Evolutionary conservation across 805 yeast species (phyloP).

Genomic region (Candida endomychidarum): DNA sequence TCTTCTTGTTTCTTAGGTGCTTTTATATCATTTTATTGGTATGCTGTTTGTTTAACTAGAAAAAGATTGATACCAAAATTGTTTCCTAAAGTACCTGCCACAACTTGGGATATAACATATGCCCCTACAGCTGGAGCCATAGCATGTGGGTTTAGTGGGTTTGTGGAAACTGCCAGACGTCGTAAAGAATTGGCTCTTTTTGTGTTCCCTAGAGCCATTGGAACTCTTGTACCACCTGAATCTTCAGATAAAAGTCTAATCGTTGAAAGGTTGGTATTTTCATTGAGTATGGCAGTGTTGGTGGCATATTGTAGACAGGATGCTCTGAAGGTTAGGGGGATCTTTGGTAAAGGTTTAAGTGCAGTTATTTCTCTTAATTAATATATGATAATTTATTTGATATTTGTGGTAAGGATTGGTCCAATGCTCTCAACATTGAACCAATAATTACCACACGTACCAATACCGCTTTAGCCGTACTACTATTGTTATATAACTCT

Average conservation of each 20-base stretch:
- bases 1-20: slow-evolving; percentile 46
- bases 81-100: slow-evolving; percentile 34
- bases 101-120: slow-evolving; percentile 37
- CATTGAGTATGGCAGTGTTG: slow-evolving; percentile 35
- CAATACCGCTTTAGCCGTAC: no score
- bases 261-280: slow-evolving; percentile 32
- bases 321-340: slow-evolving; percentile 33
- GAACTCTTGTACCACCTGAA: slow-evolving; percentile 30
- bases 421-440: no score
- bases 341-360: slow-evolving; percentile 35
- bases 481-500: no score
- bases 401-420: no score
- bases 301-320: slow-evolving; percentile 32
- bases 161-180: slow-evolving; percentile 39
- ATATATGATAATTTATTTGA: no score
- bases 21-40: slow-evolving; percentile 46
- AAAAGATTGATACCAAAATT: slow-evolving; percentile 38
- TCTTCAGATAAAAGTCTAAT: slow-evolving; percentile 24
- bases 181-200: slow-evolving; percentile 49
- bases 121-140: slow-evolving; percentile 43
- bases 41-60: slow-evolving; percentile 46
- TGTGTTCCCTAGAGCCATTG: slow-evolving; percentile 43
- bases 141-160: slow-evolving; percentile 42
- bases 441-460: no score
- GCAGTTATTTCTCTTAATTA: slow-evolving; percentile 14